phyloP scores from a whole-genome alignment of 345 rosid species.

The Mercurialis annua region DNA sequence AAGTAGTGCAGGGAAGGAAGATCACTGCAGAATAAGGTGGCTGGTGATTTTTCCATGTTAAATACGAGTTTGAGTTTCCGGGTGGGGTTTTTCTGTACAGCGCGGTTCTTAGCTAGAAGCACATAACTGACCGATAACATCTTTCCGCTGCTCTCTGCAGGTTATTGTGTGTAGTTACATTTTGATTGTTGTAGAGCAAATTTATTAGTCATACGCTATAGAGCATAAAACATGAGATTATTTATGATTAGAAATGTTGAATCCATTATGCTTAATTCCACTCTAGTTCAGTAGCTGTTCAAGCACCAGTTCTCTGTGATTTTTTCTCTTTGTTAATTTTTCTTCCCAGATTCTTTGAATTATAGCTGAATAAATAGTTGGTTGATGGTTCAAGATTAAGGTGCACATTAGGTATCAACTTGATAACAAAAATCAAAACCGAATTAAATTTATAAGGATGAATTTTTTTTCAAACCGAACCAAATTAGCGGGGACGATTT shows the following conservation, averaged over 20 bases:
- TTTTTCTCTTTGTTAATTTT: too few relatives aligned
- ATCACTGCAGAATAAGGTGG: conserved; percentile 24
- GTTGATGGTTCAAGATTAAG: too few relatives aligned
- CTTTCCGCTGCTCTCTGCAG: conserved; percentile 12
- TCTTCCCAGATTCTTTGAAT: too few relatives aligned
- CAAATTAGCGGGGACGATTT: too few relatives aligned
- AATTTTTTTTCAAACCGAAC: too few relatives aligned
- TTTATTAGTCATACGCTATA: conserved; percentile 21
- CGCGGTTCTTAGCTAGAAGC: conserved; percentile 26
- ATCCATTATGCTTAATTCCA: background rate
- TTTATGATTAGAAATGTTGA: background rate
- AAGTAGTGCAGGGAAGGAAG: conserved; percentile 15
- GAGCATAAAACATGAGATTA: conserved; percentile 10
- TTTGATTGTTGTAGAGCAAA: conserved; percentile 28
- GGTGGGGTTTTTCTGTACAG: conserved; percentile 39
- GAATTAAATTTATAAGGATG: too few relatives aligned
- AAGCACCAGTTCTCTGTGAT: too few relatives aligned
- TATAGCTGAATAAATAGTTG: too few relatives aligned
- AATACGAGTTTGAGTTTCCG: conserved; percentile 18
- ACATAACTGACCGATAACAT: conserved; percentile 24
- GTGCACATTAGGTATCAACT: too few relatives aligned
- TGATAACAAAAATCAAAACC: too few relatives aligned
- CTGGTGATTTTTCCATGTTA: conserved; percentile 24
- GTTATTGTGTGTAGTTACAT: conserved; percentile 25
- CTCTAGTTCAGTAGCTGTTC: background rate